Evolutionary conservation across 495 filamentous ascomycete genomes (phyloP), one percentile per base, ranked within the genome.

Genomic region (Tuber borchii): DNA sequence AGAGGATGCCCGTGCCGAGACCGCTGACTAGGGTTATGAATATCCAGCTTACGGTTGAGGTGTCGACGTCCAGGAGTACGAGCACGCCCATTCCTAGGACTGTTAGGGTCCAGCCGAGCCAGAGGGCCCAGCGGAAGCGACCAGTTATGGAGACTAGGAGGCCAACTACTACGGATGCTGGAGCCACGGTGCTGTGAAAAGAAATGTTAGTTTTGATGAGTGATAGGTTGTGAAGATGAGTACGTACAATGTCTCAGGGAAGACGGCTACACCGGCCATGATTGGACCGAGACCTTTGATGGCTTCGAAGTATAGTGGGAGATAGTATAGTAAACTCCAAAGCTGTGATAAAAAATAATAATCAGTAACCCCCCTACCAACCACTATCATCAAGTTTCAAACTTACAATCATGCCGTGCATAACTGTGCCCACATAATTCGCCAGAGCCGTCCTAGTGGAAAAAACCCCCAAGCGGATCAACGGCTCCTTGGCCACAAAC

Each of bases 281-380:
- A 90, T 88, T 1, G 88, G 85, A 12, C 86, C 83, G 76, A 88
- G 86, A 43, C 85, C 86, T 77, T 90, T 89, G 44, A 91, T 87
- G 10, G 88, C 89, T 79, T 90, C 86, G 76, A 89, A 91, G 83
- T 91, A 94, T 1, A 94, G 83, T 0, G 91, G 87, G 40, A 92
- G 82, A 72, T 90, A 92, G 78, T 93, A 92, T 2, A 94, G 83
- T 0, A 90, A 82, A 20, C 77, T 80, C 84, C 85, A 87, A 65
- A 86, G 83, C 76, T 81, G 37, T 39, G 10, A 19, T 6, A 43
- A 22, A 34, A 4, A 7, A 65, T 2, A 5, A 74, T 51, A n/a
- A n/a, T n/a, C 19, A 51, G 76, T 73, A 77, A 71, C 26, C 20
- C 42, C n/a, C n/a, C 37, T 44, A 40, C 12, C 22, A 20, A n/a